phyloP scores from a whole-genome alignment of 2,329 filamentous ascomycete species.

The Thielaviopsis musarum region DNA sequence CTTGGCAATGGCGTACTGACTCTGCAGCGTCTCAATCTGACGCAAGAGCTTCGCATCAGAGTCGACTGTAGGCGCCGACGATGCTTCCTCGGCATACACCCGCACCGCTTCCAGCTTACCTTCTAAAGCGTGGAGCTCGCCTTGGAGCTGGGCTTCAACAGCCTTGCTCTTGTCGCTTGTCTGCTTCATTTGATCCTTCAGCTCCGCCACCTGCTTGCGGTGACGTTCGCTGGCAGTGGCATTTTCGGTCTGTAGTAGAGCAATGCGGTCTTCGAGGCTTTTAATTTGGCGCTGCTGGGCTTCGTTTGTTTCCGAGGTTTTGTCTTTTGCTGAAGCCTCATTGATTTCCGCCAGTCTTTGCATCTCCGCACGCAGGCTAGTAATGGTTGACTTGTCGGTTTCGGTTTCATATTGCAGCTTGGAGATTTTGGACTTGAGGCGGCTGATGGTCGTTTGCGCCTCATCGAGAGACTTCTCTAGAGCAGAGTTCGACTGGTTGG shows the following conservation, averaged over 20 bases:
- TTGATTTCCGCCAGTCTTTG: constrained; percentile 49
- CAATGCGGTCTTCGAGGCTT: constrained; percentile 39
- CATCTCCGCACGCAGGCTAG: constrained; percentile 52
- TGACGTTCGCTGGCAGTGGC: constrained; percentile 50
- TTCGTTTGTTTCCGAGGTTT: constrained; percentile 50
- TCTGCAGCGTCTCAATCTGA: constrained; percentile 89
- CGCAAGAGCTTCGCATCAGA: constrained; percentile 77
- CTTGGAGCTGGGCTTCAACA: constrained; percentile 60
- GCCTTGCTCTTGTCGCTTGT: constrained; percentile 53
- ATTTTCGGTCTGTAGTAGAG: constrained; percentile 62
- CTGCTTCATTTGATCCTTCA: constrained; percentile 55
- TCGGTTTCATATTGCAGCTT: constrained; percentile 45
- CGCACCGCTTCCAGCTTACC: constrained; percentile 81
- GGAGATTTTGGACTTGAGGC: constrained; percentile 29
- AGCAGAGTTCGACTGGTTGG: constrained; percentile 20
- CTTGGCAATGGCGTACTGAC: constrained; percentile 82
- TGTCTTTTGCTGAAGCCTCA: constrained; percentile 48
- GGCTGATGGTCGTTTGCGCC: constrained; percentile 16
- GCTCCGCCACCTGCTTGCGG: constrained; percentile 50
- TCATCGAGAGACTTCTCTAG: constrained; percentile 29
- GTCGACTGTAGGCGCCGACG: constrained; percentile 65
- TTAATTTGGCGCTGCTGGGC: constrained; percentile 37
- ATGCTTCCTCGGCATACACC: constrained; percentile 71
- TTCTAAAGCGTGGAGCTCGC: constrained; percentile 64
- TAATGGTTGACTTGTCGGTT: constrained; percentile 46